Conservation (phyloP, 2,329 filamentous ascomycete species). For the Simplicillium aogashimaense region DNA sequence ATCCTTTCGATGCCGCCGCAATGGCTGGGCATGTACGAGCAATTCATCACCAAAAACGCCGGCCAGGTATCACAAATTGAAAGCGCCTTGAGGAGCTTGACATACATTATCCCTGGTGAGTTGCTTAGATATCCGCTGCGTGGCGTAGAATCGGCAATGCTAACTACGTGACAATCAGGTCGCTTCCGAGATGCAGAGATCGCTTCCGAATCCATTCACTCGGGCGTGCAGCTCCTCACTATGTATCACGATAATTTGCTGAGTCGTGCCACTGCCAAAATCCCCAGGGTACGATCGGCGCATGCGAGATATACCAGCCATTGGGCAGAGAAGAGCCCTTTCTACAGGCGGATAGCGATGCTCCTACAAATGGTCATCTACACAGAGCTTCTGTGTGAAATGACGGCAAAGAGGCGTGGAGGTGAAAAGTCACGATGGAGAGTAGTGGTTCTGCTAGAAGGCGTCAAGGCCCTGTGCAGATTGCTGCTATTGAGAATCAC, state of each 20-base stretch:
- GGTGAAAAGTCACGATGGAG: constrained; percentile 77
- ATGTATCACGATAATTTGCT: constrained; percentile 89
- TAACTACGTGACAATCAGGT: constrained; percentile 32
- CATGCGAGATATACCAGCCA: constrained; percentile 59
- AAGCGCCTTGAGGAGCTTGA: constrained; percentile 81
- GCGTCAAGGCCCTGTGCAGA: constrained; percentile 75
- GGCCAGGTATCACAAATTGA: constrained; percentile 93
- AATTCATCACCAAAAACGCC: constrained; percentile 92
- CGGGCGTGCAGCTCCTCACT: constrained; percentile 78
- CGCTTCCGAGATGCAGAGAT: constrained; percentile 89
- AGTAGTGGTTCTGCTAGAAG: constrained; percentile 75
- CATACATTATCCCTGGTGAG: constrained; percentile 88
- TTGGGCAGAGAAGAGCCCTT: constrained; percentile 51
- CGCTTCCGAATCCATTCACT: constrained; percentile 86
- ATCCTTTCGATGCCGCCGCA: constrained; percentile 49
- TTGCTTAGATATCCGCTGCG: background rate
- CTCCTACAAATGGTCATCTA: constrained; percentile 86
- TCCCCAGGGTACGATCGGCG: constrained; percentile 42
- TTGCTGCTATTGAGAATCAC: constrained; percentile 75
- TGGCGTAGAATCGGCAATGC: no score
- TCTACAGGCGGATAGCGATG: constrained; percentile 75
- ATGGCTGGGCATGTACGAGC: constrained; percentile 65
- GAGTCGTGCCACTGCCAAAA: constrained; percentile 50
- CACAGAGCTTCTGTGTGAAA: constrained; percentile 93
- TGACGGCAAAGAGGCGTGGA: constrained; percentile 81